Conservation (phyloP, 345 rosid species). For the Hypericum perforatum region DNA sequence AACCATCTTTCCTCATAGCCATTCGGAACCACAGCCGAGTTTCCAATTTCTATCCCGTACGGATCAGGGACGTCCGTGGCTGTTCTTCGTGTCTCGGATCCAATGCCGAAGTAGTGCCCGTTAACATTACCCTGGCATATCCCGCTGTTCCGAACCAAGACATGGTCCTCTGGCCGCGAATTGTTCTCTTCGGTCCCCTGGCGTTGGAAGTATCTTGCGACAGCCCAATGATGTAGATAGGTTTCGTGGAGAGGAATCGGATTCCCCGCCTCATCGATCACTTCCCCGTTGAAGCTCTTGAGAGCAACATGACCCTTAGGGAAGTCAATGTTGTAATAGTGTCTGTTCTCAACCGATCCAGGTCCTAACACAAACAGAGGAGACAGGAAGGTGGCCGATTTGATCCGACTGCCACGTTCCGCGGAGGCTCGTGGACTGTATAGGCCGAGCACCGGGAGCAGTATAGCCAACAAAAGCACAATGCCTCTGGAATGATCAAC, state of each 20-base stretch:
- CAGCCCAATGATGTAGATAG: slow-evolving; percentile 85
- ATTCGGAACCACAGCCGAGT: slow-evolving; percentile 46
- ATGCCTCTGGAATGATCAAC: too few relatives aligned
- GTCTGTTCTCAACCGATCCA: slow-evolving; percentile 56
- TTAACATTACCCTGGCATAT: slow-evolving; percentile 36
- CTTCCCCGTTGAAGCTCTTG: slow-evolving; percentile 60
- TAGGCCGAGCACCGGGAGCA: not conserved
- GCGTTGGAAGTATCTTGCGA: slow-evolving; percentile 37
- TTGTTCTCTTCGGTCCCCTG: slow-evolving; percentile 12
- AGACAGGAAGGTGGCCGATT: slow-evolving; percentile 50
- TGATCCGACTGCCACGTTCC: slow-evolving; percentile 23
- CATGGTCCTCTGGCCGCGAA: slow-evolving; percentile 15
- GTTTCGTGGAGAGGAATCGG: slow-evolving; percentile 71
- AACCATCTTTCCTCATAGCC: slow-evolving; percentile 69
- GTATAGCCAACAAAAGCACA: too few relatives aligned
- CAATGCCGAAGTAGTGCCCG: slow-evolving; percentile 61
- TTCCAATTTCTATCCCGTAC: slow-evolving; percentile 66
- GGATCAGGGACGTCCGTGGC: slow-evolving; percentile 66
- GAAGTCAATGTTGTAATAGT: slow-evolving; percentile 11
- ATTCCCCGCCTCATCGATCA: slow-evolving; percentile 58
- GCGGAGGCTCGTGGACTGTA: slow-evolving; percentile 7
- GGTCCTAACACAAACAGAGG: slow-evolving; percentile 63
- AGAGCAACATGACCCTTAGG: slow-evolving; percentile 69
- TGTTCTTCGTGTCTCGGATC: slow-evolving; percentile 76
- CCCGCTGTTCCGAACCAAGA: slow-evolving; percentile 41